Percentiles rank a stretch among this genome's conserved stretches.
Evolutionary conservation across 1,284 basidiomycete genomes (phyloP).

Genomic region (Malassezia arunalokei): DNA sequence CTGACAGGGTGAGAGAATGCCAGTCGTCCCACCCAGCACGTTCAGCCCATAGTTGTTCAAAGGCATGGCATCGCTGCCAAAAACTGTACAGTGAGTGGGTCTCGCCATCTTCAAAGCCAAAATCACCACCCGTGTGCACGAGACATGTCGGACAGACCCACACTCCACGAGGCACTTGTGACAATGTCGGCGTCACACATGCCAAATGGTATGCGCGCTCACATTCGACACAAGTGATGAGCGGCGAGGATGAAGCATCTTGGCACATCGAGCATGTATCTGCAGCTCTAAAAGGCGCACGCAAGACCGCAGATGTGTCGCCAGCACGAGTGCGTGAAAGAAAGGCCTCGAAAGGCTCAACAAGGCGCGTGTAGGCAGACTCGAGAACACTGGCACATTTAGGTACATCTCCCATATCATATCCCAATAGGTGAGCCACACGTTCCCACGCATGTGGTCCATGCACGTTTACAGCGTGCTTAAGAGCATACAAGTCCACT

Average conservation of each 20-base stretch:
- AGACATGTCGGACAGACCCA: slow-evolving; percentile 95
- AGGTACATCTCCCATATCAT: slow-evolving; percentile 41
- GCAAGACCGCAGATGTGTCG: background rate
- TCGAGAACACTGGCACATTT: slow-evolving; percentile 30
- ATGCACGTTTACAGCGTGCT: slow-evolving; percentile 66
- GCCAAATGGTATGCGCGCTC: slow-evolving; percentile 90
- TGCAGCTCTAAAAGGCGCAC: background rate
- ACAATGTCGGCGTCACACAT: slow-evolving; percentile 81
- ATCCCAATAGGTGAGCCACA: slow-evolving; percentile 67
- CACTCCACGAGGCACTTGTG: slow-evolving; percentile 71
- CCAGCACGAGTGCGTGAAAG: slow-evolving; percentile 43
- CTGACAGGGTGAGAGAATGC: slow-evolving; percentile 51
- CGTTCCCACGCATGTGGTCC: slow-evolving; percentile 65
- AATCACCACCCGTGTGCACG: slow-evolving; percentile 87
- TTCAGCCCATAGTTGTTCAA: slow-evolving; percentile 57
- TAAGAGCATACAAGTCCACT: slow-evolving; percentile 79
- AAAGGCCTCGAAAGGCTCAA: slow-evolving; percentile 87
- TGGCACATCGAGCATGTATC: slow-evolving; percentile 51
- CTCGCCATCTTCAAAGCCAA: slow-evolving; percentile 95
- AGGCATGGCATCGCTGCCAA: slow-evolving; percentile 76
- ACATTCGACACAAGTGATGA: slow-evolving; percentile 92
- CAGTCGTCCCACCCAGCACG: slow-evolving; percentile 46
- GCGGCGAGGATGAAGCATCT: slow-evolving; percentile 65
- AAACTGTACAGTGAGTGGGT: slow-evolving; percentile 86
- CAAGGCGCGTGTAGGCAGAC: slow-evolving; percentile 64